Base-by-base conservation (phyloP, 208 protist species). In the Trypanosomatidae sp. region DNA sequence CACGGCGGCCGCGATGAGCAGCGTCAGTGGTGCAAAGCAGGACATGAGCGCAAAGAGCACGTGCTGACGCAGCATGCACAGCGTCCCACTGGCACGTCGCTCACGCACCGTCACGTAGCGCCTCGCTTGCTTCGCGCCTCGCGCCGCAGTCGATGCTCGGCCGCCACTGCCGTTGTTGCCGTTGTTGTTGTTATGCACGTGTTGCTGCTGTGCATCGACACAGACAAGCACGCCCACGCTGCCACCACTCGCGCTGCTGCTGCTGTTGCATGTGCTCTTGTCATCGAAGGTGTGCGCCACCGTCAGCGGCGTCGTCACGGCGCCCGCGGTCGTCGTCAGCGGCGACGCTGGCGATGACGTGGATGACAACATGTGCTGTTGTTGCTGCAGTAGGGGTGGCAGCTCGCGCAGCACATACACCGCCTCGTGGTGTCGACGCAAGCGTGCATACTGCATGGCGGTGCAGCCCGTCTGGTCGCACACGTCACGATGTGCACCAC, bases 341-440 rank as follows among this genome's bases (percentile, higher is more conserved):
- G 23, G 13, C 19, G 4, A 41, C 19, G 19, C 23, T 8, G 13
- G 23, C 35, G n/a, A n/a, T n/a, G n/a, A n/a, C n/a, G n/a, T n/a
- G n/a, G n/a, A n/a, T n/a, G n/a, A n/a, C n/a, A n/a, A n/a, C n/a
- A n/a, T n/a, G n/a, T n/a, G n/a, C n/a, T n/a, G n/a, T n/a, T n/a
- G n/a, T n/a, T n/a, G n/a, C 11, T 20, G 7, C 35, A 1, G 6
- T 7, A 18, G 22, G 13, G 26, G 42, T 0, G 58, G 54, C 49
- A 66, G 42, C 13, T 38, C 33, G 20, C 28, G 33, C 19, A 89
- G 37, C 25, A 75, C 73, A 25, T 72, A 64, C 10, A 48, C 30
- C 11, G 60, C 61, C 54, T 91, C 77, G 1, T 48, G 61, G 58
- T 91, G 81, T 38, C 71, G 72, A 28, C 81, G 62, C 39, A 38